A percentile compares a stretch with the other conserved stretches of the same genome.
These are phyloP conservation scores for Escovopsis weberi DNA, from an alignment of 2,329 filamentous ascomycete genomes.

Conservation along the genomic window DNA sequence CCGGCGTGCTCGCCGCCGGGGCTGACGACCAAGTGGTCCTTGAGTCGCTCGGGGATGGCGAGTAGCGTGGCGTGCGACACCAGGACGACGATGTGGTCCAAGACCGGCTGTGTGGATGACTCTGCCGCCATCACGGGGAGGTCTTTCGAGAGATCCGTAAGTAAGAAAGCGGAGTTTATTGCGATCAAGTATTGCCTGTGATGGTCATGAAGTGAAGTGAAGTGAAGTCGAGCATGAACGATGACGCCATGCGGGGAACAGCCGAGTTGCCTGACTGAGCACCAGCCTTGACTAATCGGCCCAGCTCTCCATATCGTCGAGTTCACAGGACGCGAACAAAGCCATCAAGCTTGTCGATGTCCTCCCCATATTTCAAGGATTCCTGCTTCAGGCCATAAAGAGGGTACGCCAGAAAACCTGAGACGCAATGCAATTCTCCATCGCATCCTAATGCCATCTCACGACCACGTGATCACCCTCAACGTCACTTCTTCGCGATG, in stretches of 20 bases:
- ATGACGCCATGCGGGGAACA: neutral
- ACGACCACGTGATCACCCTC: too few relatives aligned
- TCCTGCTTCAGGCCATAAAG: too few relatives aligned
- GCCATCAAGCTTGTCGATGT: too few relatives aligned
- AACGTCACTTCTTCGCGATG: too few relatives aligned
- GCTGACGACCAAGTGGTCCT: conserved; percentile 39
- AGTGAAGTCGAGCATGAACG: too few relatives aligned
- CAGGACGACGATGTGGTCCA: conserved; percentile 54
- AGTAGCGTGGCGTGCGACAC: conserved; percentile 35
- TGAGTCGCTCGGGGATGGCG: conserved; percentile 34
- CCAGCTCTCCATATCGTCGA: neutral
- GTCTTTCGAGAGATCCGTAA: neutral
- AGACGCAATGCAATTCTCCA: too few relatives aligned
- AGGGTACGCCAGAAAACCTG: too few relatives aligned
- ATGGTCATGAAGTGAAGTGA: too few relatives aligned
- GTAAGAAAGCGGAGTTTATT: neutral
- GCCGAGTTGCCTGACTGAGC: neutral
- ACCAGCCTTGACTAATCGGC: neutral
- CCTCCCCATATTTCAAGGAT: too few relatives aligned
- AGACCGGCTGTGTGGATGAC: conserved; percentile 11
- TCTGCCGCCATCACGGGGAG: neutral
- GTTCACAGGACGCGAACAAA: too few relatives aligned
- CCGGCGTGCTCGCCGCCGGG: conserved; percentile 49
- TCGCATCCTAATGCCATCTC: too few relatives aligned
- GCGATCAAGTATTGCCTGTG: neutral